These are phyloP conservation scores for Fusarium phyllophilum DNA, from an alignment of 2,329 filamentous ascomycete species.

Conservation along the genomic window DNA sequence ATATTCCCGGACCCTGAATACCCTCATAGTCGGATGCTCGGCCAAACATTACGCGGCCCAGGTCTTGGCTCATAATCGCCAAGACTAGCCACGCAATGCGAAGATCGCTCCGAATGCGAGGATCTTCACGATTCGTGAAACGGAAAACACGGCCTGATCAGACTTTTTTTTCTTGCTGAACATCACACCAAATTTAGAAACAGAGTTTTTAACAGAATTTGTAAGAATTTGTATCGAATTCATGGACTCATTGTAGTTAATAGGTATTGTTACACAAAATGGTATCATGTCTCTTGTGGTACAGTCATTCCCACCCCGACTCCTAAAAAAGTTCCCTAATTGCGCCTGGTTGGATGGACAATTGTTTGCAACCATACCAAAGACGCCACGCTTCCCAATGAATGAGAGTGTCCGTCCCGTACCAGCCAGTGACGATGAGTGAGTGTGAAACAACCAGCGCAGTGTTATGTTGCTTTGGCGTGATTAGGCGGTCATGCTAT, in stretches of 20 bases:
- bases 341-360: constrained; percentile 7
- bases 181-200: constrained; percentile 15
- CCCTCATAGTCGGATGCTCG: constrained; percentile 16
- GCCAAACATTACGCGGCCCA: constrained; percentile 14
- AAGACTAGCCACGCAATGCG: constrained; percentile 15
- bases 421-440: constrained; percentile 42
- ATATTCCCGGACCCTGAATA: neutral
- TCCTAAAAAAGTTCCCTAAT: neutral
- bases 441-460: constrained; percentile 17
- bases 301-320: constrained; percentile 21
- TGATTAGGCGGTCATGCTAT: constrained; percentile 14
- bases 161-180: neutral
- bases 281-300: constrained; percentile 28
- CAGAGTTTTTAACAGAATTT: neutral
- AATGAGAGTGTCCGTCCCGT: constrained; percentile 37
- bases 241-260: constrained; percentile 37
- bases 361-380: constrained; percentile 21
- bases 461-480: constrained; percentile 1
- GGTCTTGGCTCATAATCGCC: constrained; percentile 28
- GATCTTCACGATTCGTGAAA: neutral
- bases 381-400: constrained; percentile 33
- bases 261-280: constrained; percentile 26
- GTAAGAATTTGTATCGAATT: constrained; percentile 6
- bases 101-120: constrained; percentile 6
- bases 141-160: neutral